Conservation (phyloP, 176 grass and related monocot genomes). For the Oryza longistaminata region DNA sequence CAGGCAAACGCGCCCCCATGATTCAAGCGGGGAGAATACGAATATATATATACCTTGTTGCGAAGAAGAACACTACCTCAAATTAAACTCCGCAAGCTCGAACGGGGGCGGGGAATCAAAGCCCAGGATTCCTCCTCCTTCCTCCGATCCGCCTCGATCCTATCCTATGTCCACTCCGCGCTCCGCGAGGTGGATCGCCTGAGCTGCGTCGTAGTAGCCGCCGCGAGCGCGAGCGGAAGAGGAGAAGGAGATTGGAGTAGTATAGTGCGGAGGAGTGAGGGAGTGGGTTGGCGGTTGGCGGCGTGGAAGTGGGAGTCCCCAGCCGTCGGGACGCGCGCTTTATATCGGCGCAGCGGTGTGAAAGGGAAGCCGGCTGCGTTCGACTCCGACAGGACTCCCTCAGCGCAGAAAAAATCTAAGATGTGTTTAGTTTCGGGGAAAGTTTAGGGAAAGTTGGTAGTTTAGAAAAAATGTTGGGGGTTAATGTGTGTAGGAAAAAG, state of each 20-base stretch:
- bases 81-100: not conserved
- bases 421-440: too few relatives aligned
- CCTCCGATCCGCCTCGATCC: not conserved
- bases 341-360: not conserved
- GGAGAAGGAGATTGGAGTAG: not conserved
- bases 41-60: not conserved
- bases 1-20: slow-evolving; percentile 3
- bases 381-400: too few relatives aligned
- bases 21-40: not conserved
- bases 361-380: too few relatives aligned
- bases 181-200: not conserved
- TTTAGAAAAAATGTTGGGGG: too few relatives aligned
- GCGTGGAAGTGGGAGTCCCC: slow-evolving; percentile 8
- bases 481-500: too few relatives aligned
- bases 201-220: too few relatives aligned
- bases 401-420: too few relatives aligned
- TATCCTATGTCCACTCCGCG: not conserved
- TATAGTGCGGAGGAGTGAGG: not conserved
- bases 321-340: slow-evolving; percentile 22
- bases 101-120: not conserved
- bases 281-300: not conserved
- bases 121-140: not conserved
- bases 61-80: not conserved
- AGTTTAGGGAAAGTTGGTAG: too few relatives aligned
- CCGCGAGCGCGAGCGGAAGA: not conserved